phyloP scores from a whole-genome alignment of 2,329 filamentous ascomycete genomes.

The Claviceps citrina region DNA sequence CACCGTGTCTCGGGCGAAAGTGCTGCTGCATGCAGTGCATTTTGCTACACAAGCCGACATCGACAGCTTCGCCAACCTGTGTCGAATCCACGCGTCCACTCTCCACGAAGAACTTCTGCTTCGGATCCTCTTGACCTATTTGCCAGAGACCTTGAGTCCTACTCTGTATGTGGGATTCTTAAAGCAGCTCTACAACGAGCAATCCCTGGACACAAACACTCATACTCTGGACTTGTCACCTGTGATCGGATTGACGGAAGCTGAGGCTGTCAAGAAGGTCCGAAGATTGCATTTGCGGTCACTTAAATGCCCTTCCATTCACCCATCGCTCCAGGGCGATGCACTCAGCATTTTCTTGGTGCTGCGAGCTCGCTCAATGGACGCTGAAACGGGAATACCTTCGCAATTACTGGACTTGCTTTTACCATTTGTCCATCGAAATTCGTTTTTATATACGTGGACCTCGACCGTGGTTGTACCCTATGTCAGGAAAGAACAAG shows the following conservation, averaged over 20 bases:
- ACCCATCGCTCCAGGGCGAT: constrained; percentile 35
- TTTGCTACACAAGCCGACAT: constrained; percentile 52
- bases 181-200: constrained; percentile 35
- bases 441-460: constrained; percentile 49
- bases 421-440: constrained; percentile 49
- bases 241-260: constrained; percentile 44
- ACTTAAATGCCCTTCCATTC: constrained; percentile 35
- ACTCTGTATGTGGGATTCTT: constrained; percentile 47
- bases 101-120: constrained; percentile 51
- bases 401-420: constrained; percentile 52
- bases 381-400: constrained; percentile 56
- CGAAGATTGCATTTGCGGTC: constrained; percentile 47
- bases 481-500: constrained; percentile 49
- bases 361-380: constrained; percentile 51
- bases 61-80: constrained; percentile 43
- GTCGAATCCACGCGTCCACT: constrained; percentile 38
- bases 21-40: constrained; percentile 57
- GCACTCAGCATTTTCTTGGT: constrained; percentile 48
- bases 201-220: constrained; percentile 25
- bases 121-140: constrained; percentile 58
- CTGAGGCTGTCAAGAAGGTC: constrained; percentile 47
- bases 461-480: constrained; percentile 54
- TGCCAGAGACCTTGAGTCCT: constrained; percentile 56
- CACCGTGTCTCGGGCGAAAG: constrained; percentile 48
- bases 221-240: constrained; percentile 38